phyloP scores from a whole-genome alignment of 2,329 filamentous ascomycete genomes.

The Pseudogymnoascus sp. region DNA sequence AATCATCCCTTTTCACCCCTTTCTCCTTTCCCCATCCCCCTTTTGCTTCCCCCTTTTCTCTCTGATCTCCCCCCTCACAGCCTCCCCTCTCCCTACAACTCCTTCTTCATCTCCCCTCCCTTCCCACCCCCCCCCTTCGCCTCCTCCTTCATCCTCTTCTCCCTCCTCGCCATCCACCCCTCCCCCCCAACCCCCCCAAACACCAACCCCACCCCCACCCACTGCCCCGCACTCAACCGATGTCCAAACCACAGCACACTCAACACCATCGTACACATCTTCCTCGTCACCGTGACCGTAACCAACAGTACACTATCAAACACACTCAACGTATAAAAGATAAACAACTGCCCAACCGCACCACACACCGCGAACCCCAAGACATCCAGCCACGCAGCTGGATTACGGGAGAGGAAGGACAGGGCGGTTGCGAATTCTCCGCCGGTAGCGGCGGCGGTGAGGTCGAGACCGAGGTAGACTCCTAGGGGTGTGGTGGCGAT shows the following conservation, averaged over 20 bases:
- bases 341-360: slow-evolving; percentile 91
- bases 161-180: slow-evolving; percentile 67
- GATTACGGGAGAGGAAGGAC: slow-evolving; percentile 71
- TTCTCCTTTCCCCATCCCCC: not conserved
- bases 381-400: slow-evolving; percentile 77
- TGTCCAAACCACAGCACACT: slow-evolving; percentile 95
- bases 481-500: slow-evolving; percentile 60
- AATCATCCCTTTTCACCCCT: not conserved
- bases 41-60: too few relatives aligned
- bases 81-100: not conserved
- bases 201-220: slow-evolving; percentile 83
- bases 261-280: slow-evolving; percentile 98
- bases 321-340: slow-evolving; percentile 88
- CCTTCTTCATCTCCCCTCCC: slow-evolving; percentile 34
- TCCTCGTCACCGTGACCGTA: slow-evolving; percentile 92
- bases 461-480: slow-evolving; percentile 59
- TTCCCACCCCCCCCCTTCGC: slow-evolving; percentile 69
- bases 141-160: slow-evolving; percentile 73
- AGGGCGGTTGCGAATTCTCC: slow-evolving; percentile 75
- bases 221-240: slow-evolving; percentile 77
- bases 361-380: slow-evolving; percentile 85
- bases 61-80: too few relatives aligned
- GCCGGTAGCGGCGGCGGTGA: slow-evolving; percentile 45
- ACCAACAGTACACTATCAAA: slow-evolving; percentile 90
- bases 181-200: slow-evolving; percentile 95